Evolutionary conservation across 2,329 filamentous ascomycete genomes (phyloP), one percentile per base, ranked within the genome.

Genomic region (Colletotrichum sp.): DNA sequence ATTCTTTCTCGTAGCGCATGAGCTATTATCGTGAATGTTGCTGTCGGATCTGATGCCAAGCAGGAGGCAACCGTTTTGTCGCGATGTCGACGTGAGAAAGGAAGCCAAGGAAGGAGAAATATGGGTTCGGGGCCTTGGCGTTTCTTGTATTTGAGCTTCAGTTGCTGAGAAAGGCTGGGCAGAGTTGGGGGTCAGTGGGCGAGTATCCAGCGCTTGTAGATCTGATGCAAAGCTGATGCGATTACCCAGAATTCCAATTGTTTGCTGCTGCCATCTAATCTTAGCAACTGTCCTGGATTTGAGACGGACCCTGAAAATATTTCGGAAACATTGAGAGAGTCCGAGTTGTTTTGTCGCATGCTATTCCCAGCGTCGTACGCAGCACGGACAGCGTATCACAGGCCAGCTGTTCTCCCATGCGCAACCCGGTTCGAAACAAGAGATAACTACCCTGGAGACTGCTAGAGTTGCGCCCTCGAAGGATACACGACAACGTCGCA

Each of bases 61-160:
- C 34, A 60, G 59, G 43, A 59, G 64, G 70, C 32, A 73, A 32
- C 43, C 64, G 28, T 30, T 9, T 52, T 34, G 59, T 36, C 64
- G 59, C 28, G 59, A 74, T 26, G 13, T 65, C 10, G 32, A 52
- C 24, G n/a, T 52, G 43, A 16, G 21, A 43, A 59, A 28, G 28
- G 24, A n/a, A 28, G 28, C 70, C 57, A 68, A 60, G 74, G 12
- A 65, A 52, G 39, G 16, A 14, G 8, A 57, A 65, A 60, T 59
- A 52, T 39, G 70, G 65, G 43, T 9, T 21, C 32, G 64, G 64
- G 57, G 59, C 24, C 74, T 76, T 76, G 70, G 74, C 74, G n/a
- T 76, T 69, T 69, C 70, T 76, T 76, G 64, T 69, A 66, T 52
- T 52, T 52, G 59, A 69, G 70, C 65, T 76, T 76, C 43, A 32